A percentile compares a stretch with the other conserved stretches of the same genome.
phyloP scores from a whole-genome alignment of 768 basidiomycete genomes.

The Boletus subparvulus region DNA sequence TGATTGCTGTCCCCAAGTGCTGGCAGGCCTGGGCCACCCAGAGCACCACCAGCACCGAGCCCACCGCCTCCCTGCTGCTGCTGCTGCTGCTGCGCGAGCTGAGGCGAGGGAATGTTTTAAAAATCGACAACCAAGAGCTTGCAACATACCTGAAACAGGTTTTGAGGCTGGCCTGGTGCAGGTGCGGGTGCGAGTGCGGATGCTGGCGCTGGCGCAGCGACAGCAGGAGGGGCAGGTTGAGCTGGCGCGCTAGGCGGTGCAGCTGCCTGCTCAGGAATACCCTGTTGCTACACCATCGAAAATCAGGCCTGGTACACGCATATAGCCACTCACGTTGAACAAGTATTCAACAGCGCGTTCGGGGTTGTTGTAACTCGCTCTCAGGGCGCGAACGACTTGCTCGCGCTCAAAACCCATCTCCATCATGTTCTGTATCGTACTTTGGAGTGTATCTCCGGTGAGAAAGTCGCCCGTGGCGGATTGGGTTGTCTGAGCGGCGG shows the following conservation, averaged over 20 bases:
- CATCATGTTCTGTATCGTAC: slow-evolving; percentile 77
- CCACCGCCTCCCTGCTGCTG: slow-evolving; percentile 26
- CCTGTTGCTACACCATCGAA: slow-evolving; percentile 45
- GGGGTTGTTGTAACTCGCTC: slow-evolving; percentile 96
- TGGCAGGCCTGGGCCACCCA: slow-evolving; percentile 42
- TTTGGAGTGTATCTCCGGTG: slow-evolving; percentile 72
- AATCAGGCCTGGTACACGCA: background rate
- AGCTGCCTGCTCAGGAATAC: slow-evolving; percentile 56
- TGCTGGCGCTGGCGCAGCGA: slow-evolving; percentile 36
- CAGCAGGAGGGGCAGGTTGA: slow-evolving; percentile 37
- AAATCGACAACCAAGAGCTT: background rate
- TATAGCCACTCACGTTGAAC: slow-evolving; percentile 65
- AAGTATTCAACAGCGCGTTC: slow-evolving; percentile 98
- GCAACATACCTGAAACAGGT: slow-evolving; percentile 76
- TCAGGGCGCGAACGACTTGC: slow-evolving; percentile 78
- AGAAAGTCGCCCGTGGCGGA: slow-evolving; percentile 61
- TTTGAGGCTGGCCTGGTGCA: slow-evolving; percentile 59
- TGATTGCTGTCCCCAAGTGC: slow-evolving; percentile 62
- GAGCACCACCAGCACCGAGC: slow-evolving; percentile 24
- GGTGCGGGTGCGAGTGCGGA: slow-evolving; percentile 30
- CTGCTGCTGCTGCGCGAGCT: slow-evolving; percentile 77
- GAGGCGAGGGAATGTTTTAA: slow-evolving; percentile 1
- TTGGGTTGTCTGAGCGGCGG: slow-evolving; percentile 29
- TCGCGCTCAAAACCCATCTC: slow-evolving; percentile 95
- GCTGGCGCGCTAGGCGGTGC: slow-evolving; percentile 43